phyloP scores from a whole-genome alignment of 345 rosid genomes.

The Mangifera indica region DNA sequence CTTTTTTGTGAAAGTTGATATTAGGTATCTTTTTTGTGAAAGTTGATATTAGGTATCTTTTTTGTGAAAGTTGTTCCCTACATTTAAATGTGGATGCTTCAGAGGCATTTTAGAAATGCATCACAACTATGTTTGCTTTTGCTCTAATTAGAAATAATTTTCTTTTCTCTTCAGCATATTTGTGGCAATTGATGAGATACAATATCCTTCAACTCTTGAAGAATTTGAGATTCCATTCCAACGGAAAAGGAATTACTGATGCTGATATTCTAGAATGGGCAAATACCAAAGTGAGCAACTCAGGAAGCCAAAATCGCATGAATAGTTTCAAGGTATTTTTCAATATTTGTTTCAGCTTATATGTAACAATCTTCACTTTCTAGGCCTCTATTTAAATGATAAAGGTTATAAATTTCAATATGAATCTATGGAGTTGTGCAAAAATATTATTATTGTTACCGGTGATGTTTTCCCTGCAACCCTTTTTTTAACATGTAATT shows the following conservation, averaged over 20 bases:
- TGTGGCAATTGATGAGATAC: slow-evolving; percentile 97
- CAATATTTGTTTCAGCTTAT: neutral
- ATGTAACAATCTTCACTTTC: neutral
- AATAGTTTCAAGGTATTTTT: slow-evolving; percentile 75
- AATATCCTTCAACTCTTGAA: slow-evolving; percentile 90
- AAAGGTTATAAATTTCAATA: neutral
- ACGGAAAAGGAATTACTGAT: slow-evolving; percentile 83
- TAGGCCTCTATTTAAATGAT: neutral
- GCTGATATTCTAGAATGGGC: slow-evolving; percentile 93
- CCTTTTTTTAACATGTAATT: neutral
- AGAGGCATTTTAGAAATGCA: slow-evolving; percentile 7
- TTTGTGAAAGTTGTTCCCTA: neutral
- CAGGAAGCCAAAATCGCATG: slow-evolving; percentile 75
- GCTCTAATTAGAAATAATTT: slow-evolving; percentile 6
- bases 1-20: slow-evolving; percentile 8
- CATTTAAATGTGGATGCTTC: neutral
- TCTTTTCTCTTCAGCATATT: slow-evolving; percentile 54
- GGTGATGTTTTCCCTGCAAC: neutral
- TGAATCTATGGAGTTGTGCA: neutral
- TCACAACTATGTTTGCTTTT: neutral
- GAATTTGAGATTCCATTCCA: slow-evolving; percentile 87
- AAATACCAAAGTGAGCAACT: slow-evolving; percentile 62
- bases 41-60: slow-evolving; percentile 49
- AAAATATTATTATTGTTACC: neutral
- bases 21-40: neutral